Conservation (phyloP, 371 early-diverging fungal species). For the Actinomucor elegans region DNA sequence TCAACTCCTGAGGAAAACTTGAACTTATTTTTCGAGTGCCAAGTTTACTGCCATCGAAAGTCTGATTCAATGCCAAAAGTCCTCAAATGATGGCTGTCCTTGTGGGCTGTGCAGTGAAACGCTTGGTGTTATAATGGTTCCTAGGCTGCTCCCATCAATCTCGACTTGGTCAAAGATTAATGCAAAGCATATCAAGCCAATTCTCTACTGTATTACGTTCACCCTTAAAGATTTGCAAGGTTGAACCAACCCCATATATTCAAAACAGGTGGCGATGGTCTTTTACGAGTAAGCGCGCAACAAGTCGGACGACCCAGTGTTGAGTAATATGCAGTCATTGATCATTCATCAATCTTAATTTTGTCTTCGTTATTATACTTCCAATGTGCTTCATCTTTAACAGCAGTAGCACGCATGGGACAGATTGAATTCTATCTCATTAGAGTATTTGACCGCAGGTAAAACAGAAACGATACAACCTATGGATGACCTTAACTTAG, state of each 20-base stretch:
- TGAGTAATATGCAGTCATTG: conserved; percentile 25
- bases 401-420: conserved; percentile 37
- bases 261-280: conserved; percentile 21
- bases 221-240: conserved; percentile 20
- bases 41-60: conserved; percentile 6
- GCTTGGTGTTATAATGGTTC: conserved; percentile 36
- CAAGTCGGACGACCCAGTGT: conserved; percentile 26
- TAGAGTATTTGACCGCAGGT: conserved; percentile 19
- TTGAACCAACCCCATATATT: conserved; percentile 3
- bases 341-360: conserved; percentile 30
- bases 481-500: conserved; percentile 1
- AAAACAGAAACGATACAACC: neutral
- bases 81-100: conserved; percentile 20
- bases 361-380: conserved; percentile 30
- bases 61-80: conserved; percentile 10
- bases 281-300: conserved; percentile 31
- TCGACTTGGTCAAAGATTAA: conserved; percentile 21
- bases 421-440: conserved; percentile 25
- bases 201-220: conserved; percentile 28
- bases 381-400: conserved; percentile 27
- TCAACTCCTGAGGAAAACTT: conserved; percentile 17
- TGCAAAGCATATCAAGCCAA: conserved; percentile 11
- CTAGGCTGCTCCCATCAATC: conserved; percentile 23
- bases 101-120: conserved; percentile 20
- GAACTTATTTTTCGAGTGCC: neutral